Base-by-base conservation (phyloP, 495 filamentous ascomycete genomes). In the Staphylotrichum longicolle region DNA sequence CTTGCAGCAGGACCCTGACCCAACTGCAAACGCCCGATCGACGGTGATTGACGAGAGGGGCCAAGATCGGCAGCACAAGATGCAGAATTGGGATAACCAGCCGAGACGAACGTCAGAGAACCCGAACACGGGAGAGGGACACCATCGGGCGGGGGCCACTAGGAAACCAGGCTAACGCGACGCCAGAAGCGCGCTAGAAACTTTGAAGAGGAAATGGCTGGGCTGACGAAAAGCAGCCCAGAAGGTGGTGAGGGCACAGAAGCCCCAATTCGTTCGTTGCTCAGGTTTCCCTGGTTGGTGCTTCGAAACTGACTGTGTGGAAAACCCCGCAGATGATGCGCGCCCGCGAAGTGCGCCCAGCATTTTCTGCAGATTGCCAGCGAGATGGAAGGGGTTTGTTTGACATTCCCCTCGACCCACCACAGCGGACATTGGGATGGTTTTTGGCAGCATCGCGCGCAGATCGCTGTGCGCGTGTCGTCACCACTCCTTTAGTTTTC, bases 171-270 rank as follows among this genome's bases (percentile, higher is more conserved):
- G 30, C 4, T 30, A 63, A 56, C 41, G 54, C 45, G 20, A 61
- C 59, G 60, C 65, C 54, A 65, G 62, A 70, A 70, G 62, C 20
- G 50, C 62, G 60, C 68, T 70, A 70, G 68, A 67, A 70, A 40
- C 7, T 10, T 7, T 39, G 6, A 10, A 39, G 0, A 7, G 6
- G 37, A 39, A 39, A 39, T 50, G 32, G 41, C 41, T 47, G 45
- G 34, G 50, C 50, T 63, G 49, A 11, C 33, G 39, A 27, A 27
- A 37, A 41, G 53, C 53, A 53, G 20, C 20, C 20, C 20, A 27
- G 20, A 27, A 27, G 20, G 20, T 27, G 20, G 20, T 27, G 20
- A 27, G 20, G 20, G 20, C 20, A 27, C 20, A 27, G 20, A 27
- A 27, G 20, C 20, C 20, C 20, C 20, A 27, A 27, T 27, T 27